Evolutionary conservation across 768 basidiomycete genomes (phyloP).

Genomic region (Tricholoma hemisulphureum): DNA sequence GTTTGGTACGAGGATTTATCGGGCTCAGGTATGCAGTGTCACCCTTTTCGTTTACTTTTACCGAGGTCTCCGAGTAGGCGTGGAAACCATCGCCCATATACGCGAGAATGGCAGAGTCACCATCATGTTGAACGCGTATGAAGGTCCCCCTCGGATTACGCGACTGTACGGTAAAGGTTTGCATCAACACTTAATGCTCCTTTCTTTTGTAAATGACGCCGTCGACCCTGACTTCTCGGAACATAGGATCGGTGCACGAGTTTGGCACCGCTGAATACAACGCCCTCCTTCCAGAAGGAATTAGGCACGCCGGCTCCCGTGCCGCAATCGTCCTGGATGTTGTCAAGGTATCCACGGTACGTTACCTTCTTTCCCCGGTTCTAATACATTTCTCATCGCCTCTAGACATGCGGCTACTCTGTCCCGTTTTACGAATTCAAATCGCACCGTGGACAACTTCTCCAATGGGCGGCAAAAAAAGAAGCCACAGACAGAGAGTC

Average conservation of each 20-base stretch:
- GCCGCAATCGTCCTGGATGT: conserved; percentile 61
- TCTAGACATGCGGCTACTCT: conserved; percentile 66
- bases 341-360: conserved; percentile 53
- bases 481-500: conserved; percentile 41
- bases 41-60: background rate
- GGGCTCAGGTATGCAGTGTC: conserved; percentile 54
- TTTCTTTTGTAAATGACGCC: background rate
- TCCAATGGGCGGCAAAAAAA: conserved; percentile 46
- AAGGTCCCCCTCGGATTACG: conserved; percentile 57
- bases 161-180: conserved; percentile 61
- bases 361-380: conserved; percentile 11
- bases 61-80: conserved; percentile 22
- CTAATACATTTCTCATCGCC: background rate
- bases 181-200: conserved; percentile 12
- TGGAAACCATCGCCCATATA: conserved; percentile 47
- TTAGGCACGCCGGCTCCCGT: conserved; percentile 57
- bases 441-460: conserved; percentile 53
- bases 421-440: conserved; percentile 63
- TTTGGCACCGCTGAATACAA: conserved; percentile 64
- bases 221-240: conserved; percentile 4
- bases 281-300: conserved; percentile 43
- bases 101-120: conserved; percentile 64
- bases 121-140: conserved; percentile 61
- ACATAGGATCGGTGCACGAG: conserved; percentile 56
- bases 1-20: conserved; percentile 79